Percentiles rank a stretch among this genome's conserved stretches.
Conservation (phyloP, 169 alveolate species). For the Cyclospora cayetanensis region DNA sequence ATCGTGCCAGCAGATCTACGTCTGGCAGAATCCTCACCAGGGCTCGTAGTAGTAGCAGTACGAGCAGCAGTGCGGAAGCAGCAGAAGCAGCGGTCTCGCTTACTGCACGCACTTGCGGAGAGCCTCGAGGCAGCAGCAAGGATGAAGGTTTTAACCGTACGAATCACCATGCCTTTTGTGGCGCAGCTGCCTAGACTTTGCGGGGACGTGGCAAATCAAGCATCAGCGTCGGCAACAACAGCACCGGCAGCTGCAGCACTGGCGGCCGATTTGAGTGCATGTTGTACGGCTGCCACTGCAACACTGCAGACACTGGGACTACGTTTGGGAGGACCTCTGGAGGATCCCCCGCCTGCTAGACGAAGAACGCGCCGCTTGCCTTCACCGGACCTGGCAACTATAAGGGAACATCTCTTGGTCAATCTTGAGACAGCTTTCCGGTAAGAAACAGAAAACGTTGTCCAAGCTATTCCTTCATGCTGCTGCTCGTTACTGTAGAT, state of each 20-base stretch:
- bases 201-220: background rate
- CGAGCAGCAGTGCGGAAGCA: background rate
- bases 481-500: background rate
- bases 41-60: no score
- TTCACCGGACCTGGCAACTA: background rate
- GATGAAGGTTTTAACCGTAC: slow-evolving; percentile 17
- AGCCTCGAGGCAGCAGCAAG: slow-evolving; percentile 2
- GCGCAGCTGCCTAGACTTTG: slow-evolving; percentile 49
- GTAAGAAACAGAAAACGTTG: background rate
- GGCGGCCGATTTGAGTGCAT: slow-evolving; percentile 12
- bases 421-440: slow-evolving; percentile 1
- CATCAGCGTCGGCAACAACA: background rate
- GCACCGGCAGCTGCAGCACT: background rate
- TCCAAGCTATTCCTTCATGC: background rate
- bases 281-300: slow-evolving; percentile 40
- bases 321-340: background rate
- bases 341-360: background rate
- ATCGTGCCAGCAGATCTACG: no score
- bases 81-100: slow-evolving; percentile 8
- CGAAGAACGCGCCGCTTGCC: background rate
- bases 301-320: slow-evolving; percentile 40
- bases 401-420: slow-evolving; percentile 4
- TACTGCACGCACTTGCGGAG: background rate
- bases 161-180: slow-evolving; percentile 17
- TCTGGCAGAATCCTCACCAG: no score